These are phyloP conservation scores for Agastache rugosa DNA, from an alignment of 257 asterid genomes.

Conservation along the genomic window DNA sequence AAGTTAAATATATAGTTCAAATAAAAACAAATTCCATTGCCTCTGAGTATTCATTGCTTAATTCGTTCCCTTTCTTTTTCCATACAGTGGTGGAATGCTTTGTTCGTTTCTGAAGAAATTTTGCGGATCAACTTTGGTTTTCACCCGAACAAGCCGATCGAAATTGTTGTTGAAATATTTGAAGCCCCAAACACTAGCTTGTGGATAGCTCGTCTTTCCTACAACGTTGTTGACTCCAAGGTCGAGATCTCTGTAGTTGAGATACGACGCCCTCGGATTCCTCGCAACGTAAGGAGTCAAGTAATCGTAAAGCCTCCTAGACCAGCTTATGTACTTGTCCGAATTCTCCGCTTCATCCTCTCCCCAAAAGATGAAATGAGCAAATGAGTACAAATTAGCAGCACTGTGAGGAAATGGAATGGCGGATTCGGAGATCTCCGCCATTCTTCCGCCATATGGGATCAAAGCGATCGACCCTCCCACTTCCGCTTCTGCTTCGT, in stretches of 20 bases:
- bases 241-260: slow-evolving; percentile 44
- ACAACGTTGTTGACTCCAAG: slow-evolving; percentile 34
- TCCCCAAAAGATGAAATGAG: not conserved
- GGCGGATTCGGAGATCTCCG: slow-evolving; percentile 21
- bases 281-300: slow-evolving; percentile 42
- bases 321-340: slow-evolving; percentile 34
- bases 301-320: slow-evolving; percentile 28
- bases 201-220: slow-evolving; percentile 39
- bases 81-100: slow-evolving; percentile 37
- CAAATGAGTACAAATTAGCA: slow-evolving; percentile 29
- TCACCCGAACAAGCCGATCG: slow-evolving; percentile 39
- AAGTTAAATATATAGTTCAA: too few species aligned
- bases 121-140: slow-evolving; percentile 42
- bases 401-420: not conserved
- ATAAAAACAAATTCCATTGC: too few species aligned
- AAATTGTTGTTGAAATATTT: slow-evolving; percentile 44
- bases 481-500: not conserved
- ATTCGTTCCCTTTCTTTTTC: not conserved
- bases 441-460: slow-evolving; percentile 32
- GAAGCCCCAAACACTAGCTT: slow-evolving; percentile 42
- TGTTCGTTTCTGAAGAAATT: slow-evolving; percentile 49
- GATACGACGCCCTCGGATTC: slow-evolving; percentile 35
- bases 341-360: not conserved
- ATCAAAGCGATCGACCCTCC: not conserved
- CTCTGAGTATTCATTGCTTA: too few species aligned